These are phyloP conservation scores for Epichloe elymi DNA, from an alignment of 2,329 filamentous ascomycete species.

Conservation along the genomic window DNA sequence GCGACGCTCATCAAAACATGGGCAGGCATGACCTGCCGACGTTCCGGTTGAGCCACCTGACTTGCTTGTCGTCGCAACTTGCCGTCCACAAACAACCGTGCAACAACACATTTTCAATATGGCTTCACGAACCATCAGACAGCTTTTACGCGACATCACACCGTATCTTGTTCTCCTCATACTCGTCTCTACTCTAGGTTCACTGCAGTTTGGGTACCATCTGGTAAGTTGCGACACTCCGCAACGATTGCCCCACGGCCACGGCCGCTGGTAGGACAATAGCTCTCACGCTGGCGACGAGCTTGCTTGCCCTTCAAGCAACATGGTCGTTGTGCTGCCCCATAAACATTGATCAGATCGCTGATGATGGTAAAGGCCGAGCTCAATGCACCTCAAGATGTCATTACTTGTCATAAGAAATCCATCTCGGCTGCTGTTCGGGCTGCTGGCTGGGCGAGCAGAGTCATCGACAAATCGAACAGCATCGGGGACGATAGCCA, in stretches of 20 bases:
- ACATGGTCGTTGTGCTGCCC: not conserved
- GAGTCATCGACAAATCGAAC: slow-evolving; percentile 11
- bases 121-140: slow-evolving; percentile 15
- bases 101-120: slow-evolving; percentile 12
- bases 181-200: slow-evolving; percentile 65
- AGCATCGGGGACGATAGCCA: slow-evolving; percentile 10
- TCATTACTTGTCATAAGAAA: slow-evolving; percentile 68
- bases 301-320: not conserved
- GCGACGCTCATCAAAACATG: too few relatives aligned
- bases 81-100: not conserved
- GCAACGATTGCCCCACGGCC: not conserved
- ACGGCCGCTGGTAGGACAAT: too few relatives aligned
- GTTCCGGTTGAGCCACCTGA: not conserved
- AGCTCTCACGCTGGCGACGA: too few relatives aligned
- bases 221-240: slow-evolving; percentile 42
- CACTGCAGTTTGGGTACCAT: slow-evolving; percentile 90
- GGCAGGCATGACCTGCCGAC: not conserved
- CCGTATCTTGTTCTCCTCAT: slow-evolving; percentile 68
- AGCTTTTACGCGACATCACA: slow-evolving; percentile 40
- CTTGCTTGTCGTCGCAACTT: not conserved
- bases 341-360: too few relatives aligned
- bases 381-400: slow-evolving; percentile 87
- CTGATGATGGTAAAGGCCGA: slow-evolving; percentile 46
- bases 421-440: slow-evolving; percentile 21
- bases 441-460: slow-evolving; percentile 16